Conservation (phyloP, 202 grass and related monocot genomes). For the Carex arenaria region DNA sequence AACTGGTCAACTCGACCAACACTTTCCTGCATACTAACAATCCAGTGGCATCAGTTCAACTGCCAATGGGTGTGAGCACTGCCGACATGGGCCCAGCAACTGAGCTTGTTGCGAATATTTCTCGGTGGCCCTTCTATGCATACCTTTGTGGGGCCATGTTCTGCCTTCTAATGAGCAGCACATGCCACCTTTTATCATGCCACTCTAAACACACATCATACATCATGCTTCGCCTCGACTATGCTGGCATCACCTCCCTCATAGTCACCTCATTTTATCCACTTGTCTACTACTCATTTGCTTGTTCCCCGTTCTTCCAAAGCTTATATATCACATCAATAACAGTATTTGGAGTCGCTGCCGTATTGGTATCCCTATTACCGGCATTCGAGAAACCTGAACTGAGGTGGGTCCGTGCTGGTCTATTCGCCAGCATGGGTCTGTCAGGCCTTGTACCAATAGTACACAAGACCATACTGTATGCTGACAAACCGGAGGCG, state of each 20-base stretch:
- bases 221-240: slow-evolving; percentile 81
- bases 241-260: slow-evolving; percentile 71
- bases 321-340: slow-evolving; percentile 61
- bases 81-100: not conserved
- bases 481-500: slow-evolving; percentile 48
- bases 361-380: slow-evolving; percentile 45
- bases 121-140: slow-evolving; percentile 77
- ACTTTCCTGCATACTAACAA: not conserved
- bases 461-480: slow-evolving; percentile 63
- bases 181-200: slow-evolving; percentile 75
- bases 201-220: slow-evolving; percentile 63
- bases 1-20: slow-evolving; percentile 14
- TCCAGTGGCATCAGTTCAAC: not conserved
- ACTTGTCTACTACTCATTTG: slow-evolving; percentile 83
- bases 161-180: slow-evolving; percentile 76
- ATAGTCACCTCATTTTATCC: slow-evolving; percentile 96
- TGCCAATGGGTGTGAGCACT: slow-evolving; percentile 11
- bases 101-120: not conserved
- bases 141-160: slow-evolving; percentile 82
- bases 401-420: slow-evolving; percentile 44
- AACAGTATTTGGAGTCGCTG: slow-evolving; percentile 45
- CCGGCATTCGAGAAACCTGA: slow-evolving; percentile 52
- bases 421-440: slow-evolving; percentile 62
- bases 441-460: slow-evolving; percentile 65
- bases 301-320: slow-evolving; percentile 50